Conservation (phyloP, 129 eudicot species). For the carrot (Daucus carota) region DNA sequence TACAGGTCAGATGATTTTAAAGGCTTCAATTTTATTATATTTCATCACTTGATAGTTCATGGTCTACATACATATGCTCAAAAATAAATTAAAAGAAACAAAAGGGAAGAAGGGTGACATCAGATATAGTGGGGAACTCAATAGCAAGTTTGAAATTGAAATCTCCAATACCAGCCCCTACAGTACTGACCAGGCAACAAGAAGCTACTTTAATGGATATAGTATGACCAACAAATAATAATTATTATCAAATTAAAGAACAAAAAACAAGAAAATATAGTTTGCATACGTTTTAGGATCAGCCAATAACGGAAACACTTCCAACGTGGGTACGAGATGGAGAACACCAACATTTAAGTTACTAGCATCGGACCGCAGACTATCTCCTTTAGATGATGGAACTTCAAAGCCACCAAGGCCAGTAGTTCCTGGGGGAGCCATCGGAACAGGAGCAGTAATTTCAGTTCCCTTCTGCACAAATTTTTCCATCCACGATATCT, state of each 20-base stretch:
- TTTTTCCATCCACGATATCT: conserved; percentile 99
- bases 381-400: conserved; percentile 81
- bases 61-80: background rate
- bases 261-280: background rate
- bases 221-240: background rate
- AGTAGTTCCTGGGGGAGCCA: conserved; percentile 79
- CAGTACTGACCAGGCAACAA: background rate
- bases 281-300: conserved; percentile 71
- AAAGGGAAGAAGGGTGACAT: background rate
- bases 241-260: background rate
- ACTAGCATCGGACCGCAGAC: conserved; percentile 81
- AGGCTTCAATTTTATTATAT: background rate
- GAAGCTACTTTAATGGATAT: background rate
- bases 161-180: background rate
- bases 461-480: conserved; percentile 86
- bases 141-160: background rate
- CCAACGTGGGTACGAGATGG: conserved; percentile 85
- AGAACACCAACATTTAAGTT: conserved; percentile 88
- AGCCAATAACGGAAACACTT: conserved; percentile 83
- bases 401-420: conserved; percentile 99
- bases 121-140: background rate
- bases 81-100: background rate
- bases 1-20: background rate
- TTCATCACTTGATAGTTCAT: background rate
- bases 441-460: conserved; percentile 97